Evolutionary conservation across 306 rosid genomes (phyloP).

Genomic region (Herpetospermum pedunculosum): DNA sequence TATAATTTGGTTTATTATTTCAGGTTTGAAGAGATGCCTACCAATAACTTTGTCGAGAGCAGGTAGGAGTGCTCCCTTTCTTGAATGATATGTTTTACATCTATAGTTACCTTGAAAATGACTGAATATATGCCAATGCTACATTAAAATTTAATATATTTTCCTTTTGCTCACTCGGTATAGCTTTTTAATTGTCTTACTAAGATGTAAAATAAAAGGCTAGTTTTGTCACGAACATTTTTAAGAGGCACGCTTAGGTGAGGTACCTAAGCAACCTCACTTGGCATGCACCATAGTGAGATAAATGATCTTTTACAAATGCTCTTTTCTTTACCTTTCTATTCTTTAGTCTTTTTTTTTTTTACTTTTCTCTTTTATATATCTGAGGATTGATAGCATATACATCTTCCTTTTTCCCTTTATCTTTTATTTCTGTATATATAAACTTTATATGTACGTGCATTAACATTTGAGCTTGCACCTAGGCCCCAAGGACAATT

Average conservation of each 20-base stretch:
- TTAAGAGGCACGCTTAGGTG: not conserved
- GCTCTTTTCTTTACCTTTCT: not conserved
- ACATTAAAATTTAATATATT: not conserved
- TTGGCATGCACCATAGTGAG: not conserved
- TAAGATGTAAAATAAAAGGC: not conserved
- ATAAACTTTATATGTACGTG: not conserved
- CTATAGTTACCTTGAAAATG: not conserved
- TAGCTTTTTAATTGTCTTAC: not conserved
- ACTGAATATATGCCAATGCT: not conserved
- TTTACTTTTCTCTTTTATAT: not conserved
- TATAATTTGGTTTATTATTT: slow-evolving; percentile 7
- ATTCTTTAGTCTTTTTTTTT: not conserved
- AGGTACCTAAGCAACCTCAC: not conserved
- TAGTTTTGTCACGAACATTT: not conserved
- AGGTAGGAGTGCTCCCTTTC: slow-evolving; percentile 34
- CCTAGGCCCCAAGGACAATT: not conserved
- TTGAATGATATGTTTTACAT: not conserved
- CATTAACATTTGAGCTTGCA: not conserved
- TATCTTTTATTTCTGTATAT: not conserved
- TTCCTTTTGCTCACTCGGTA: not conserved
- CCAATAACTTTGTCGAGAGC: slow-evolving; percentile 93
- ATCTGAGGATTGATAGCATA: not conserved
- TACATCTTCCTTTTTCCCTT: not conserved
- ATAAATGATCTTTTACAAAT: not conserved
- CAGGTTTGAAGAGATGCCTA: slow-evolving; percentile 99